A percentile compares a stretch with the other conserved stretches of the same genome.
Evolutionary conservation across 306 rosid species (phyloP).

Genomic region (Phaseolus lunatus): DNA sequence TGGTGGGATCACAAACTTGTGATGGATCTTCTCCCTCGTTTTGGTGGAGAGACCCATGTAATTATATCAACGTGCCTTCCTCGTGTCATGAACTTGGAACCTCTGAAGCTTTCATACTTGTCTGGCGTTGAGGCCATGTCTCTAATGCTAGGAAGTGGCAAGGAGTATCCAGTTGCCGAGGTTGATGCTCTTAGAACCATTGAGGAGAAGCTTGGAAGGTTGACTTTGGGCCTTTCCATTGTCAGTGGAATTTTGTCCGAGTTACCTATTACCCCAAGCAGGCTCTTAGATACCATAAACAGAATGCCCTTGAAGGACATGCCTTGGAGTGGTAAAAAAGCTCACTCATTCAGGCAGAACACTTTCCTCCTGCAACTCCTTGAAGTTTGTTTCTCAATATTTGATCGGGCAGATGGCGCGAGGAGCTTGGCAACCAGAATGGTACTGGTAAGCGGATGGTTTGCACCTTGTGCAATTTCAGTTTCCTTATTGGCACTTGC

Average conservation of each 20-base stretch:
- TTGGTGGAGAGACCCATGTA: slow-evolving; percentile 84
- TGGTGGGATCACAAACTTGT: slow-evolving; percentile 94
- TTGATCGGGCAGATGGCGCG: slow-evolving; percentile 88
- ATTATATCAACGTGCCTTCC: slow-evolving; percentile 81
- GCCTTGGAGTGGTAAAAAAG: slow-evolving; percentile 72
- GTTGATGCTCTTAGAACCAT: slow-evolving; percentile 77
- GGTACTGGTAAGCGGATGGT: slow-evolving; percentile 88
- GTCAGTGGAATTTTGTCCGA: slow-evolving; percentile 79
- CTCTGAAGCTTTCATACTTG: slow-evolving; percentile 77
- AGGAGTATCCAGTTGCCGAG: slow-evolving; percentile 73
- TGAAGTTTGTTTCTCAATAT: slow-evolving; percentile 90
- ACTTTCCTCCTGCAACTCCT: slow-evolving; percentile 79
- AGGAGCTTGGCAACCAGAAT: slow-evolving; percentile 87
- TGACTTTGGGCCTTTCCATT: slow-evolving; percentile 76
- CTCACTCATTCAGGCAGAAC: slow-evolving; percentile 59
- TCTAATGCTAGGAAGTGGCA: slow-evolving; percentile 73
- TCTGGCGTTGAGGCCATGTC: slow-evolving; percentile 85
- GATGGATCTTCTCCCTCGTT: slow-evolving; percentile 96
- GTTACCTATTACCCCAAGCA: slow-evolving; percentile 81
- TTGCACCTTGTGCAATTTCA: slow-evolving; percentile 78
- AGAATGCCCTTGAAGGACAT: slow-evolving; percentile 84
- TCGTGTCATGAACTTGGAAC: slow-evolving; percentile 80
- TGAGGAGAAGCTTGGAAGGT: slow-evolving; percentile 81
- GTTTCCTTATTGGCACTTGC: slow-evolving; percentile 65
- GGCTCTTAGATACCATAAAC: slow-evolving; percentile 76